Percentiles rank a stretch among this genome's conserved stretches.
Conservation (phyloP, 2,329 filamentous ascomycete species). For the Didymella pinodella region DNA sequence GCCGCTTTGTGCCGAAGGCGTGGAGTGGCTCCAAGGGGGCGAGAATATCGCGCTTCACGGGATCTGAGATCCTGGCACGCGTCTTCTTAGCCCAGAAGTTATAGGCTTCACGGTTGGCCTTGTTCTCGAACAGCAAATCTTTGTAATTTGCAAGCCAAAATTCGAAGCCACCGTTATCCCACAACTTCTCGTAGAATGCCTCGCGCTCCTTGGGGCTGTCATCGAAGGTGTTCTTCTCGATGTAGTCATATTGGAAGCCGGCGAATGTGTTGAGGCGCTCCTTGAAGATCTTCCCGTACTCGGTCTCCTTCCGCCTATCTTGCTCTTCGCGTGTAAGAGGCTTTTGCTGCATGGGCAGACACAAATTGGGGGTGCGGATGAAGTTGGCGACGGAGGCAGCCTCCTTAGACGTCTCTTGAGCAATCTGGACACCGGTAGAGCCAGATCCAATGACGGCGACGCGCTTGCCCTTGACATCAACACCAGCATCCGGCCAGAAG, state of each 20-base stretch:
- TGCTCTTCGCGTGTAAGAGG: slow-evolving; percentile 61
- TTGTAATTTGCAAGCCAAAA: slow-evolving; percentile 56
- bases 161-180: slow-evolving; percentile 51
- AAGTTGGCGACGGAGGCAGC: slow-evolving; percentile 65
- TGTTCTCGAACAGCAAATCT: slow-evolving; percentile 52
- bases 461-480: slow-evolving; percentile 66
- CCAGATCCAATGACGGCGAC: slow-evolving; percentile 71
- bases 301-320: slow-evolving; percentile 50
- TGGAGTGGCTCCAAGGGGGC: slow-evolving; percentile 56
- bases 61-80: slow-evolving; percentile 53
- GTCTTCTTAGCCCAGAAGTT: slow-evolving; percentile 58
- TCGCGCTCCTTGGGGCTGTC: slow-evolving; percentile 54
- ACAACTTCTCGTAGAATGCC: slow-evolving; percentile 54
- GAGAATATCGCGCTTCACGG: slow-evolving; percentile 56
- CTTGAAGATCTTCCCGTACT: slow-evolving; percentile 60
- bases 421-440: slow-evolving; percentile 69
- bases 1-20: slow-evolving; percentile 58
- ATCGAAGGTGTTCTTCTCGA: slow-evolving; percentile 62
- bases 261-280: slow-evolving; percentile 63
- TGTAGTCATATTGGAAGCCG: slow-evolving; percentile 66
- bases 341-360: slow-evolving; percentile 66
- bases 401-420: slow-evolving; percentile 65
- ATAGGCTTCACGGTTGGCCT: slow-evolving; percentile 56
- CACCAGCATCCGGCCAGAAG: slow-evolving; percentile 65
- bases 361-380: slow-evolving; percentile 72